Base-by-base conservation (phyloP, 2,329 filamentous ascomycete species). In the Ophiostoma himal-ulmi region DNA sequence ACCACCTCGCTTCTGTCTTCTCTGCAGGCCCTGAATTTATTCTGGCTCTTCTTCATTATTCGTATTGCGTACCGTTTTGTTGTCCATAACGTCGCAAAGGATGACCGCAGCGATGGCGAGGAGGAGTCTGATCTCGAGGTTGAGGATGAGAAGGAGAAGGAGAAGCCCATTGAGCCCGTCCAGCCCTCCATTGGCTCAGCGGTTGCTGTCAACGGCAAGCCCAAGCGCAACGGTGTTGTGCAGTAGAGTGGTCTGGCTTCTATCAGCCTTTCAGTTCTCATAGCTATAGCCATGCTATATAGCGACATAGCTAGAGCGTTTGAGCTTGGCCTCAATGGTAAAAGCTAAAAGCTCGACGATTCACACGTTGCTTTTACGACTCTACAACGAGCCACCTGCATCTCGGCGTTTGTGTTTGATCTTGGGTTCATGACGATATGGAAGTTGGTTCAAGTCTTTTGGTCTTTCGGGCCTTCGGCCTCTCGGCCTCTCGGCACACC, bases 21-120 rank as follows among this genome's bases (percentile, higher is more conserved):
- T 3, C 83, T 94, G 44, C 91, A 94, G 79, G 86, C 88, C 1
- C 83, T 94, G 69, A 94, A 94, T 78, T 78, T 94, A 11, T 93
- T 94, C 81, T 94, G 91, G 91, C 85, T 93, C 71, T 92, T 89
- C 79, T 88, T 90, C 79, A 93, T 94, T 75, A 78, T 91, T 71
- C 85, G 91, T 74, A 92, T 94, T 74, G 89, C 89, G 66, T 91
- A 89, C 75, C 85, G 91, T 71, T 91, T 92, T 74, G 81, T 91
- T 22, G 82, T 86, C 60, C 85, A 85, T 75, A 85, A 86, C 69
- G 82, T 84, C 26, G 85, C 84, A 44, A 85, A 88, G 68, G 91
- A 94, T 76, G 91, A 93, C 73, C 85, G 91, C 73, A 92, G 89
- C 72, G 90, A 92, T 67, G 82, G 79, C 26, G 87, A 90, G 75